phyloP scores from a whole-genome alignment of 345 rosid species.

The Citrus mangshanensis region DNA sequence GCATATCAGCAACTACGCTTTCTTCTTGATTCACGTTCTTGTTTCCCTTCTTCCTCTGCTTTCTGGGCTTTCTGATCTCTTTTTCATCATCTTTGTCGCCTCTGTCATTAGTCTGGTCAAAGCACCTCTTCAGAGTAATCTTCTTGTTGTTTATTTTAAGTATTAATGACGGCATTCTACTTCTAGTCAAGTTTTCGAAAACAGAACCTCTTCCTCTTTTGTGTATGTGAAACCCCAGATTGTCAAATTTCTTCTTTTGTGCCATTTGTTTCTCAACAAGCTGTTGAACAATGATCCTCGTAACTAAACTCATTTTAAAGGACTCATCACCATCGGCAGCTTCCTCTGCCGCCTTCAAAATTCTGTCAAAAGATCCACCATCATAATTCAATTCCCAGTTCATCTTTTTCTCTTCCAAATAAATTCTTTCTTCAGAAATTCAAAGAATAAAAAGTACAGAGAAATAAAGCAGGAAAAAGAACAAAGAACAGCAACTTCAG shows the following conservation, averaged over 20 bases:
- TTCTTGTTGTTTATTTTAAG: neutral
- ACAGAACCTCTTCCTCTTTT: neutral
- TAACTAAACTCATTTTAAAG: neutral
- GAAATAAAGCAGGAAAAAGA: too few relatives aligned
- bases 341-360: neutral
- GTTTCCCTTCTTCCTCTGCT: neutral
- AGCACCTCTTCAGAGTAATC: neutral
- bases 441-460: too few relatives aligned
- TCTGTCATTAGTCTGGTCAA: constrained; percentile 6
- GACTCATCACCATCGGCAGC: neutral
- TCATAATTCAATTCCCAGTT: neutral
- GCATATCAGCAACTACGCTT: too few relatives aligned
- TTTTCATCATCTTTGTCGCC: constrained; percentile 20
- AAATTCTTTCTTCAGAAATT: too few relatives aligned
- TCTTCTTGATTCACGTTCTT: too few relatives aligned
- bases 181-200: too few relatives aligned
- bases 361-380: neutral
- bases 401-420: neutral
- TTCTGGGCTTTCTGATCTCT: neutral
- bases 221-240: too few relatives aligned
- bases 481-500: too few relatives aligned
- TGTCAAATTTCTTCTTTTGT: too few relatives aligned
- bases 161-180: too few relatives aligned
- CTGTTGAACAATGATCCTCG: neutral
- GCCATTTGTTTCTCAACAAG: neutral